phyloP scores from a whole-genome alignment of 331 rosid genomes.

The Erythrophleum ivorense region DNA sequence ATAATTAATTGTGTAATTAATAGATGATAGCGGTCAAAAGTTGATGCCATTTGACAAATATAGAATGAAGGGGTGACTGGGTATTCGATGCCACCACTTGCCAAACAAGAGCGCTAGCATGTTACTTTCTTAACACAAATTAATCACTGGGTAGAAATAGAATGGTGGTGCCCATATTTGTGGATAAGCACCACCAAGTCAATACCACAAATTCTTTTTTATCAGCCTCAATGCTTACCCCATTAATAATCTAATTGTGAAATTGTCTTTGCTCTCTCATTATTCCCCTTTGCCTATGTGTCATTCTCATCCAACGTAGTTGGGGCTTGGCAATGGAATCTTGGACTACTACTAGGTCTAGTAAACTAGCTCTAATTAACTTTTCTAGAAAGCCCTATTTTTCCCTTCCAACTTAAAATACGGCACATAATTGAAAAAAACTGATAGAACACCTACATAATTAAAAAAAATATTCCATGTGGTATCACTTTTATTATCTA shows the following conservation, averaged over 20 bases:
- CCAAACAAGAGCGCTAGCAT: neutral
- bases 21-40: neutral
- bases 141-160: neutral
- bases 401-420: neutral
- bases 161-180: neutral
- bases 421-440: no score
- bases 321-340: neutral
- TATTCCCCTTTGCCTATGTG: neutral
- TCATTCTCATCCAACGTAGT: neutral
- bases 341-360: neutral
- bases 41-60: neutral
- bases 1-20: no score
- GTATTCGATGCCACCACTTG: neutral
- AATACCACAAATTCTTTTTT: neutral
- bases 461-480: no score
- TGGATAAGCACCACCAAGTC: slow-evolving; percentile 29
- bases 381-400: neutral
- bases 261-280: neutral
- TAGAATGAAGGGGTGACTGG: neutral
- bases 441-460: no score
- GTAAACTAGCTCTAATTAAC: neutral
- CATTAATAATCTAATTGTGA: neutral
- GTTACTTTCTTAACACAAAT: neutral
- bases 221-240: neutral
- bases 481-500: no score